These are phyloP conservation scores for Boletus semigastroideus DNA, from an alignment of 1,284 basidiomycete species.

Conservation along the genomic window DNA sequence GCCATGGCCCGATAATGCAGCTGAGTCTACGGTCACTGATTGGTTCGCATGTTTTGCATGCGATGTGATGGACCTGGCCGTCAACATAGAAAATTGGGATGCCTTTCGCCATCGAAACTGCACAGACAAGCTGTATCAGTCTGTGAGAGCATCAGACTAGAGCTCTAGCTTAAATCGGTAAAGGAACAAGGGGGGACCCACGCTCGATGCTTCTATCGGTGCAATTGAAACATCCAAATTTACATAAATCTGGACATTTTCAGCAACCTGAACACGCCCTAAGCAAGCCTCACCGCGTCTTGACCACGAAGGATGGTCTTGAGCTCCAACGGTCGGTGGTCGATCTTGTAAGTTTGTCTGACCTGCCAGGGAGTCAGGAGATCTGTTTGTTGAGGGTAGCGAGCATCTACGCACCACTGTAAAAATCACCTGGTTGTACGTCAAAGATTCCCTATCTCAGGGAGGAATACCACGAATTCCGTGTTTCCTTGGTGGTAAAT, in stretches of 20 bases:
- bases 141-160: conserved; percentile 9
- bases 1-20: neutral
- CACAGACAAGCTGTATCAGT: neutral
- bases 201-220: conserved; percentile 11
- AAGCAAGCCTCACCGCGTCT: neutral
- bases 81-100: neutral
- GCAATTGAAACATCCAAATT: conserved; percentile 1
- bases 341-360: conserved; percentile 2
- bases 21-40: neutral
- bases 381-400: neutral
- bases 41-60: neutral
- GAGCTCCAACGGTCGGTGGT: conserved; percentile 11
- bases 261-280: conserved; percentile 1
- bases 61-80: neutral
- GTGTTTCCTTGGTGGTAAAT: neutral
- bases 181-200: conserved; percentile 9
- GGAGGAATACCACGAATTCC: neutral
- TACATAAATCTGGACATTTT: conserved; percentile 5
- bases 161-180: conserved; percentile 18
- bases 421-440: conserved; percentile 4
- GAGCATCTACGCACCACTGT: neutral
- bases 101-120: conserved; percentile 1
- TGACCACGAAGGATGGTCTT: neutral
- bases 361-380: neutral
- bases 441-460: neutral